Conservation (phyloP, 2,329 filamentous ascomycete species). For the Fusarium dlaminii region DNA sequence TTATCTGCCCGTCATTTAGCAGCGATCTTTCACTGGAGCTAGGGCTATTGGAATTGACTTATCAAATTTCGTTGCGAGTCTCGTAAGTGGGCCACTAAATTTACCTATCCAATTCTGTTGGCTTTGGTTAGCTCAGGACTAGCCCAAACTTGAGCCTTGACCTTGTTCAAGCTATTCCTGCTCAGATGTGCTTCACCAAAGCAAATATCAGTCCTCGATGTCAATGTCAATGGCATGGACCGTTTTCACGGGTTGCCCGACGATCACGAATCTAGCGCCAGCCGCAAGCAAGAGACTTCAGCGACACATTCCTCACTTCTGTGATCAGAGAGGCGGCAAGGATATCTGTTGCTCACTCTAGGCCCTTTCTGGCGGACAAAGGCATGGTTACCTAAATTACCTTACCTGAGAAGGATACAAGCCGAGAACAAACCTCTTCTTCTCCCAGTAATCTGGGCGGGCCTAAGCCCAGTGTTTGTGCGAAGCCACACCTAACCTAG, state of each 20-base stretch:
- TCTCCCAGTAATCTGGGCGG: constrained; percentile 15
- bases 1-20: background rate
- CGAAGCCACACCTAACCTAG: constrained; percentile 22
- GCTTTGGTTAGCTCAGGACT: background rate
- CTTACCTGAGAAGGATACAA: background rate
- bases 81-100: background rate
- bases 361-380: background rate
- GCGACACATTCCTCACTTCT: constrained; percentile 23
- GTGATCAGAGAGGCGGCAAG: constrained; percentile 13
- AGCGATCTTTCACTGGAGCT: background rate
- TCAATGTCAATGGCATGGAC: background rate
- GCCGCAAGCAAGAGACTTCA: constrained; percentile 9
- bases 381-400: constrained; percentile 1
- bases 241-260: constrained; percentile 18
- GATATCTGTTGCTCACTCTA: background rate
- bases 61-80: background rate
- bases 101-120: background rate
- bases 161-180: background rate
- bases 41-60: background rate
- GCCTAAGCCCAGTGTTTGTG: constrained; percentile 7
- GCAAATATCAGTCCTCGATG: background rate
- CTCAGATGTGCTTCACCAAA: background rate
- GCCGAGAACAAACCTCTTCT: constrained; percentile 20
- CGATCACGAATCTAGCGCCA: background rate
- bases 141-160: background rate